Evolutionary conservation across 176 grass and related monocot species (phyloP).

Genomic region (Carex myosuroides): DNA sequence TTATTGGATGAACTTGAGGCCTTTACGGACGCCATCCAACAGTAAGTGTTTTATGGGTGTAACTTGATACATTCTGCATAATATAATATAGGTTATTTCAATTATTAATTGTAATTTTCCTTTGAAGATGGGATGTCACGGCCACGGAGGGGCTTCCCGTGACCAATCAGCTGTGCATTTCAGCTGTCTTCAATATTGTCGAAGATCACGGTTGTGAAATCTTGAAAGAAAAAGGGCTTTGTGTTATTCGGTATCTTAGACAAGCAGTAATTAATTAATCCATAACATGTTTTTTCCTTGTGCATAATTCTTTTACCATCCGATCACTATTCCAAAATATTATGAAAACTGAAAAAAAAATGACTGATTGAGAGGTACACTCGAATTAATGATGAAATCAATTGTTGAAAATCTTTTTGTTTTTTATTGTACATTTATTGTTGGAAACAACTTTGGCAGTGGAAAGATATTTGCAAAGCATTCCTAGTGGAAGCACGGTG

Average conservation of each 20-base stretch:
- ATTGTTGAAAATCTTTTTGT: too few species aligned
- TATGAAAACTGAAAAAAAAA: neutral
- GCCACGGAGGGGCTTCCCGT: too few species aligned
- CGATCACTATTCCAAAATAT: neutral
- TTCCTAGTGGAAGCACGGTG: slow-evolving; percentile 27
- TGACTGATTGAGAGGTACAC: too few species aligned
- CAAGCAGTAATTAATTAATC: neutral
- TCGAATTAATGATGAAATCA: too few species aligned
- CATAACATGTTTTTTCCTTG: neutral
- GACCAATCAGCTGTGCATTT: too few species aligned
- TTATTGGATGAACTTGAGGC: slow-evolving; percentile 25
- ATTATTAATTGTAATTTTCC: neutral
- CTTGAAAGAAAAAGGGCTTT: too few species aligned
- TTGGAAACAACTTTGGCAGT: neutral
- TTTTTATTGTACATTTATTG: neutral
- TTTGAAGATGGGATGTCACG: neutral
- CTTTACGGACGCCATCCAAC: slow-evolving; percentile 20
- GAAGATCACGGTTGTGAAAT: too few species aligned
- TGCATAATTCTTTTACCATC: neutral
- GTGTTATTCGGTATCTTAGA: too few species aligned
- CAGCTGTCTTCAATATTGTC: too few species aligned
- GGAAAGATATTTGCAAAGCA: slow-evolving; percentile 27
- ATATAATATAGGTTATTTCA: neutral
- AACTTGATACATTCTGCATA: neutral
- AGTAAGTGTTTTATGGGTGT: neutral